Evolutionary conservation across 2,329 filamentous ascomycete species (phyloP), one percentile per base, ranked within the genome.

Genomic region (Pleurostoma richardsiae): DNA sequence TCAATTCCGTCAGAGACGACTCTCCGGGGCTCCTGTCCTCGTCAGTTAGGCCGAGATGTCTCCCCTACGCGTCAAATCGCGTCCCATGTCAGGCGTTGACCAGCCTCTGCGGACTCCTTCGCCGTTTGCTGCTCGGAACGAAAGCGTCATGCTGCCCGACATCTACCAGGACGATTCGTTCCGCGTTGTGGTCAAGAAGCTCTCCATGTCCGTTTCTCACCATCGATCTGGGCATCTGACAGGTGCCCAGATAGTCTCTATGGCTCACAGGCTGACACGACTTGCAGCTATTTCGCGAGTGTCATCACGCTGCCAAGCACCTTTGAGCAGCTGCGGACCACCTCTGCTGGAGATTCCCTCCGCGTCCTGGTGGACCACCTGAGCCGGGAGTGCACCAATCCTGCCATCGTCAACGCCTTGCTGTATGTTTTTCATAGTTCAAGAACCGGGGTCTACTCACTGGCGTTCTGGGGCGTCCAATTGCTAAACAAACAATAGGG

Each of bases 301-400:
- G 78, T 78, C 27, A 74, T 90, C 46, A 73, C 76, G 44, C 67
- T 83, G 41, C 84, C 86, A 11, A 79, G 80, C 59, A 85, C 80
- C 10, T 90, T 89, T 66, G 86, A 90, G 59, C 85, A 89, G 63
- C 71, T 90, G 6, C 74, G 85, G 42, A 85, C 82, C 5, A 85
- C 81, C 2, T 73, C 80, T 5, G 80, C 82, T 29, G 83, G 83
- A 2, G 75, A 72, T 51, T 80, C 70, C 54, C 72, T 79, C 57
- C 78, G 71, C 29, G 59, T 64, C 27, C 68, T 91, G 46, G 82
- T 88, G 42, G 76, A 81, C 39, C 79, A 89, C 59, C 72, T 91
- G 30, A 76, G 74, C 45, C 62, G 73, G 27, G 75, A 75, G 26
- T 83, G 84, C 56, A 81, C 80, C 48, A 86, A 90, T 60, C 82